These are phyloP conservation scores for Pleoardoris graminearum DNA, from an alignment of 2,329 filamentous ascomycete genomes.

Conservation along the genomic window DNA sequence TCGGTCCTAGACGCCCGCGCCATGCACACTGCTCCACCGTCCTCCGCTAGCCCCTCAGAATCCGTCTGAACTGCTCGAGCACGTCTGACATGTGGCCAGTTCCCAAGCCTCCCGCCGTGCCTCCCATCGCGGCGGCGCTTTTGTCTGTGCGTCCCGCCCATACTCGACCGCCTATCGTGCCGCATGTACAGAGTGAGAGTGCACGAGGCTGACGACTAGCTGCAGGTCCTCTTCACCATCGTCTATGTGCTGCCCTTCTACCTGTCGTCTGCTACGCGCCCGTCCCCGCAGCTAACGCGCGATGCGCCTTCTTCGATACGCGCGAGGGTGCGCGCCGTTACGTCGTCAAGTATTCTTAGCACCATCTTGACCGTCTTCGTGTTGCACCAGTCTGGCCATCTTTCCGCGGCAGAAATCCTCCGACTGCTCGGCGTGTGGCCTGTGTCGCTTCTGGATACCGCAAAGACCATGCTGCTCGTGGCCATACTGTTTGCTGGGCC, in stretches of 20 bases:
- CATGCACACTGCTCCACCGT: conserved; percentile 26
- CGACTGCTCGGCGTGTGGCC: conserved; percentile 83
- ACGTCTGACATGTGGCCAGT: conserved; percentile 41
- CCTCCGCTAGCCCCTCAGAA: conserved; percentile 16
- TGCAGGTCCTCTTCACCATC: conserved; percentile 76
- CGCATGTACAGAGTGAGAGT: too few relatives aligned
- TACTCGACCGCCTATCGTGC: conserved; percentile 29
- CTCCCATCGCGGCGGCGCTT: conserved; percentile 39
- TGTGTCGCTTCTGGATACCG: conserved; percentile 65
- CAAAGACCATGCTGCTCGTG: conserved; percentile 69
- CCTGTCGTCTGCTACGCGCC: conserved; percentile 75
- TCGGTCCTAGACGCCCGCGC: conserved; percentile 27
- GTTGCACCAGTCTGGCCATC: conserved; percentile 59
- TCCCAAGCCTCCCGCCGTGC: conserved; percentile 42
- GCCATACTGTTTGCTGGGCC: conserved; percentile 80
- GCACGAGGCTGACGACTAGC: conserved; percentile 26
- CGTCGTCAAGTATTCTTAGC: conserved; percentile 71
- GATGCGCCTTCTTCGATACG: conserved; percentile 90
- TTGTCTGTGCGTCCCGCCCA: conserved; percentile 44
- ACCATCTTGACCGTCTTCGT: conserved; percentile 69
- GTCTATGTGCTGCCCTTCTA: conserved; percentile 93
- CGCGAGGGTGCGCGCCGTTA: conserved; percentile 79
- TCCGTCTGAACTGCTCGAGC: conserved; percentile 19
- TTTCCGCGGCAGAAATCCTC: conserved; percentile 58
- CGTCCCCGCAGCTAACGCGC: conserved; percentile 75